Evolutionary conservation across 306 rosid genomes (phyloP).

Genomic region (Sophora flavescens): DNA sequence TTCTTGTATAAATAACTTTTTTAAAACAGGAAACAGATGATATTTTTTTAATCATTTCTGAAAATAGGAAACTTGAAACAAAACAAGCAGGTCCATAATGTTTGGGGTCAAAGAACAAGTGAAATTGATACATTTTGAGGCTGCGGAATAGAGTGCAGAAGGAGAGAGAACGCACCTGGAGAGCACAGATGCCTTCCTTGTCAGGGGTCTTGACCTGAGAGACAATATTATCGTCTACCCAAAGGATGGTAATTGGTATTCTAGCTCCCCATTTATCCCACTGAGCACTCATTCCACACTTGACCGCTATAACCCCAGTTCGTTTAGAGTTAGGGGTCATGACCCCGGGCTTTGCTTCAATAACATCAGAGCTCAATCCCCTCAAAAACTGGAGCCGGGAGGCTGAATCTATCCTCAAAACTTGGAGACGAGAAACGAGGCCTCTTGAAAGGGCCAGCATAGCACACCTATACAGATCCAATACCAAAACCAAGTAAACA

Average conservation of each 20-base stretch:
- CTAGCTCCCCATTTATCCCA: conserved; percentile 99
- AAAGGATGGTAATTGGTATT: conserved; percentile 79
- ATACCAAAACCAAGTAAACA: too few relatives aligned
- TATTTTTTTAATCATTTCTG: too few relatives aligned
- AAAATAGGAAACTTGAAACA: too few relatives aligned
- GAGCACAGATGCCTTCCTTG: conserved; percentile 75
- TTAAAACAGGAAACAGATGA: too few relatives aligned
- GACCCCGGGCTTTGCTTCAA: conserved; percentile 60
- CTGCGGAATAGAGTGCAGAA: too few relatives aligned
- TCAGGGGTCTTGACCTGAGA: conserved; percentile 90
- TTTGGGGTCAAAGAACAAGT: too few relatives aligned
- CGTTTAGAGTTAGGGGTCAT: conserved; percentile 76
- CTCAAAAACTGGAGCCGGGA: conserved; percentile 32
- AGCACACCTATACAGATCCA: conserved; percentile 28
- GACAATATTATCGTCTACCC: conserved; percentile 97
- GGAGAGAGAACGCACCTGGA: conserved; percentile 64
- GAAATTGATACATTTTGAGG: too few relatives aligned
- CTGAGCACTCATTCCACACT: conserved; percentile 94
- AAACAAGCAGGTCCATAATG: too few relatives aligned
- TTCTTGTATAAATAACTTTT: too few relatives aligned
- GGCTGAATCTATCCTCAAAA: conserved; percentile 43
- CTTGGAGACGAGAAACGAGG: conserved; percentile 67
- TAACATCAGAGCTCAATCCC: conserved; percentile 60
- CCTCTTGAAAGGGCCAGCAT: conserved; percentile 84
- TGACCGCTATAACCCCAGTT: conserved; percentile 83